phyloP scores from a whole-genome alignment of 1,139 yeast genomes.

The Suhomyces coccinellae region DNA sequence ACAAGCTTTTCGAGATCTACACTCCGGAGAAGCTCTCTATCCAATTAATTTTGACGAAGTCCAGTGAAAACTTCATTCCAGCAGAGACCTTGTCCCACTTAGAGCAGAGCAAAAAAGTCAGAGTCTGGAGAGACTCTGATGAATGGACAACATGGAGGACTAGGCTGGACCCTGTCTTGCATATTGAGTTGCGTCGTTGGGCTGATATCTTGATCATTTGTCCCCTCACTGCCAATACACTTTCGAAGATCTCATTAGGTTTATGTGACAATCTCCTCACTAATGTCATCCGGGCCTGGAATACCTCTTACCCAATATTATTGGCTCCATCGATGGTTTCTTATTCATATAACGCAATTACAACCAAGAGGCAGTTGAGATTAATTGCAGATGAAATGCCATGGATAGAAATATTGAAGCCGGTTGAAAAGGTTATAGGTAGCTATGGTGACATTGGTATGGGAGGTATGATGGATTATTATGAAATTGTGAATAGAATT shows the following conservation, averaged over 20 bases:
- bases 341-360: constrained; percentile 82
- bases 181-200: constrained; percentile 92
- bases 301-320: constrained; percentile 79
- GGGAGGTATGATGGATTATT: constrained; percentile 92
- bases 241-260: constrained; percentile 88
- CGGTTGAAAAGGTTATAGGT: constrained; percentile 90
- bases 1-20: constrained; percentile 77
- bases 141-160: constrained; percentile 90
- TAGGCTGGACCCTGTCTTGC: constrained; percentile 88
- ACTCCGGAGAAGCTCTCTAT: constrained; percentile 72
- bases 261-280: constrained; percentile 87
- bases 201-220: constrained; percentile 89
- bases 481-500: constrained; percentile 83
- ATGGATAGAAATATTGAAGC: constrained; percentile 85
- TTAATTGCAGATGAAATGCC: constrained; percentile 84
- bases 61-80: constrained; percentile 79
- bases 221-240: constrained; percentile 86
- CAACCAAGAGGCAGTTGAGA: constrained; percentile 78
- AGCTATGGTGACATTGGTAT: constrained; percentile 93
- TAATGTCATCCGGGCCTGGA: constrained; percentile 90
- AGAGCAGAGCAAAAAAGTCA: constrained; percentile 46
- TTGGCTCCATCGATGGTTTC: constrained; percentile 95
- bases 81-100: constrained; percentile 50
- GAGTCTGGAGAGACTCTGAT: constrained; percentile 85
- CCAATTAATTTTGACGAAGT: constrained; percentile 76